Conservation (phyloP, 2,329 filamentous ascomycete species). For the Aureobasidium zeae region DNA sequence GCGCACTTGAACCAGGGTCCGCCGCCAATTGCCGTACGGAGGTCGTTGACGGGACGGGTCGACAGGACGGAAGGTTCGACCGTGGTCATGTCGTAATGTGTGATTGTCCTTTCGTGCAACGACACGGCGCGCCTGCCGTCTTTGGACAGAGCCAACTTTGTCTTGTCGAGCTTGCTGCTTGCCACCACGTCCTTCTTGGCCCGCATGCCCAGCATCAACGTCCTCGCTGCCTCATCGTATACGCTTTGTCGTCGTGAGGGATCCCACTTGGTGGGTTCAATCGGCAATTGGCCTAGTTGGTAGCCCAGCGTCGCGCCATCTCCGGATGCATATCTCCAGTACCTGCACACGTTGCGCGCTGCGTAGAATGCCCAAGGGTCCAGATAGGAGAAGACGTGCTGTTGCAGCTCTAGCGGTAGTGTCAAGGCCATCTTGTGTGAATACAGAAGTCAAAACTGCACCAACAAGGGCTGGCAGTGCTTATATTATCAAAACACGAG, state of each 20-base stretch:
- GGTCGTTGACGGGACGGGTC: constrained; percentile 25
- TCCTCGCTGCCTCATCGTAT: constrained; percentile 26
- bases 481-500: no score
- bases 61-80: constrained; percentile 18
- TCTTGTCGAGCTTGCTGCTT: constrained; percentile 14
- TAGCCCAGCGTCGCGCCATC: constrained; percentile 24
- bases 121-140: constrained; percentile 23
- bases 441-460: no score
- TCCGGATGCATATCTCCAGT: constrained; percentile 27
- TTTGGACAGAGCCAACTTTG: constrained; percentile 15
- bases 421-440: constrained; percentile 14
- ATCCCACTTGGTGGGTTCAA: constrained; percentile 22
- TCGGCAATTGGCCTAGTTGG: constrained; percentile 26
- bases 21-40: constrained; percentile 26
- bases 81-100: constrained; percentile 24
- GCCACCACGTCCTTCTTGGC: no score
- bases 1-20: constrained; percentile 27
- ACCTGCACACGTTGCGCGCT: constrained; percentile 26
- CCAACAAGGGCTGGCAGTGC: no score
- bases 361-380: constrained; percentile 27
- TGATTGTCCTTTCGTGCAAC: constrained; percentile 25
- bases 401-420: constrained; percentile 28
- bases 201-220: constrained; percentile 26
- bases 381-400: constrained; percentile 27
- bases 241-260: constrained; percentile 22